These are phyloP conservation scores for Carex cristatella DNA, from an alignment of 176 grass and related monocot species.

Conservation along the genomic window DNA sequence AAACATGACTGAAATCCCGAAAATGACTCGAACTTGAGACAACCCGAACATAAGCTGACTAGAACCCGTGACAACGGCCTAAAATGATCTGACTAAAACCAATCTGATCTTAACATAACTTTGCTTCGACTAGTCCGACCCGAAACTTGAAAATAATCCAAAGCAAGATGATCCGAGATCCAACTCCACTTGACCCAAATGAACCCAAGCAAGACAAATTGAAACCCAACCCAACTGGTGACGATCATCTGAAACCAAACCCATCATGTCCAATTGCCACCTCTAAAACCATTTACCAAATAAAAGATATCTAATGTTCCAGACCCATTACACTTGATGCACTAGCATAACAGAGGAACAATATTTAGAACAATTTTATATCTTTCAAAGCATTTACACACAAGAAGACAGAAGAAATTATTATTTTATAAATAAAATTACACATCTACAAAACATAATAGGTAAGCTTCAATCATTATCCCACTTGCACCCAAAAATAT, in stretches of 20 bases:
- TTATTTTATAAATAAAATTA: background rate
- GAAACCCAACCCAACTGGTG: background rate
- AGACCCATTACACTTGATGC: background rate
- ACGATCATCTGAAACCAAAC: background rate
- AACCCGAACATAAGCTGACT: background rate
- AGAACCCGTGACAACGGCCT: background rate
- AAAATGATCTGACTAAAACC: background rate
- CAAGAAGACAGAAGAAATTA: background rate
- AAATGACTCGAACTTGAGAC: background rate
- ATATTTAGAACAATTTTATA: background rate
- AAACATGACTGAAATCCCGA: background rate
- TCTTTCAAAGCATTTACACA: background rate
- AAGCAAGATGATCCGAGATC: background rate
- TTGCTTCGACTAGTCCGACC: background rate
- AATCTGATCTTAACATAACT: background rate
- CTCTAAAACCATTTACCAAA: background rate
- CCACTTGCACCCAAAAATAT: background rate
- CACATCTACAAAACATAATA: background rate
- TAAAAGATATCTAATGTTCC: background rate
- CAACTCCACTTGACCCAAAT: background rate
- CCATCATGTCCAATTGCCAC: background rate
- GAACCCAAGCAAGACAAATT: background rate
- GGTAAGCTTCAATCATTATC: background rate
- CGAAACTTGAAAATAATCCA: background rate
- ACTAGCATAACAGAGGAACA: background rate